Conservation (phyloP, 1,284 basidiomycete genomes). For the Cutaneotrichosporon mucoides region DNA sequence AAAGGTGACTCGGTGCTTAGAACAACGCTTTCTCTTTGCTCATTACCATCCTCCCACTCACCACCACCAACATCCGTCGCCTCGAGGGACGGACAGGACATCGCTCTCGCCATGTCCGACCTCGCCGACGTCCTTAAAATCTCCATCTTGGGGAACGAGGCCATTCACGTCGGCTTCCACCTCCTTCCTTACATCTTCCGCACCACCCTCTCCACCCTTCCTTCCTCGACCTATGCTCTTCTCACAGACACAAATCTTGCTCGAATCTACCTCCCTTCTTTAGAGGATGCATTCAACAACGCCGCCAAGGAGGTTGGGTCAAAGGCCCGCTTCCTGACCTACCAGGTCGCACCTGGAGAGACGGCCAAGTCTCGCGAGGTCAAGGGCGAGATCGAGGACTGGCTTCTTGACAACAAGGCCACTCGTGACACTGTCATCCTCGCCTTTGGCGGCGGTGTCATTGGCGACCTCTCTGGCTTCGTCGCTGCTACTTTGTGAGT, state of each 20-base stretch:
- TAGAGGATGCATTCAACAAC: constrained; percentile 64
- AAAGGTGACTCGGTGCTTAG: neutral
- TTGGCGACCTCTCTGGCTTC: constrained; percentile 93
- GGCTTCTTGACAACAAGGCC: constrained; percentile 78
- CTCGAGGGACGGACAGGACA: constrained; percentile 1
- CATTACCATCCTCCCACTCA: neutral
- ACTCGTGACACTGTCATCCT: constrained; percentile 91
- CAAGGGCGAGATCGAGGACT: constrained; percentile 93
- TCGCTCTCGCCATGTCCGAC: constrained; percentile 22
- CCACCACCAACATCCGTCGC: neutral
- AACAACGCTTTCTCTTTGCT: neutral
- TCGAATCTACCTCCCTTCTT: constrained; percentile 64
- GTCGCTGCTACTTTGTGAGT: constrained; percentile 95
- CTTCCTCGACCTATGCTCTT: constrained; percentile 85
- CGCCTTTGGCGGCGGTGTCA: constrained; percentile 92
- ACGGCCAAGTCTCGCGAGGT: constrained; percentile 84
- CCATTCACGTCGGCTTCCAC: constrained; percentile 89
- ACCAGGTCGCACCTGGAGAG: constrained; percentile 85
- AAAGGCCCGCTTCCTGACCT: constrained; percentile 67
- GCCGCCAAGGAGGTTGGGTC: constrained; percentile 47
- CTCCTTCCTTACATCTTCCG: constrained; percentile 77
- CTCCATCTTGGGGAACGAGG: constrained; percentile 78
- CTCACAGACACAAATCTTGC: constrained; percentile 90
- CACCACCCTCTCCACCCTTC: constrained; percentile 69
- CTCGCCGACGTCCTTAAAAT: constrained; percentile 55